Evolutionary conservation across 768 basidiomycete genomes (phyloP).

Genomic region (Symmetrospora coprosmae): DNA sequence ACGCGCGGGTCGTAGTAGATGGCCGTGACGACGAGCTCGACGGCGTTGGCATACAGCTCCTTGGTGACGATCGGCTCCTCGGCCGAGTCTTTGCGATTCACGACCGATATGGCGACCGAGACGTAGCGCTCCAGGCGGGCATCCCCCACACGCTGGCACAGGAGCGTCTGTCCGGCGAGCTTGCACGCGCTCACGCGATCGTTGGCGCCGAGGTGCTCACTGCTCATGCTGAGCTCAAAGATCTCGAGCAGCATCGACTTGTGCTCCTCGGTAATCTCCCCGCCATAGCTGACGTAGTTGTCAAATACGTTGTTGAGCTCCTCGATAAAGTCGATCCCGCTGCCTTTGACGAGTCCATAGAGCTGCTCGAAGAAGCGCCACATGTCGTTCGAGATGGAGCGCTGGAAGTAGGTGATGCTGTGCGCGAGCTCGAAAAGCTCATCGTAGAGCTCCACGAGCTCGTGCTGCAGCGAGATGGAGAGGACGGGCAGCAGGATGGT

Average conservation of each 20-base stretch:
- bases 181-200: slow-evolving; percentile 74
- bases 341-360: slow-evolving; percentile 65
- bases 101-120: slow-evolving; percentile 43
- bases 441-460: slow-evolving; percentile 59
- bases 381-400: slow-evolving; percentile 60
- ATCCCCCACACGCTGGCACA: slow-evolving; percentile 52
- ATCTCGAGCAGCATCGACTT: slow-evolving; percentile 68
- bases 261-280: slow-evolving; percentile 59
- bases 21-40: slow-evolving; percentile 68
- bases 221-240: slow-evolving; percentile 58
- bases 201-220: slow-evolving; percentile 60
- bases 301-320: slow-evolving; percentile 80
- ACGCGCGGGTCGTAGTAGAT: slow-evolving; percentile 71
- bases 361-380: slow-evolving; percentile 78
- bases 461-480: slow-evolving; percentile 58
- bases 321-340: slow-evolving; percentile 73
- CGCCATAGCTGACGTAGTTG: slow-evolving; percentile 75
- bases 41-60: slow-evolving; percentile 57
- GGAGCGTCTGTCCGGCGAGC: slow-evolving; percentile 63
- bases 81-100: slow-evolving; percentile 36
- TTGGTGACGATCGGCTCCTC: slow-evolving; percentile 45
- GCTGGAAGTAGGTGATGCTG: slow-evolving; percentile 65
- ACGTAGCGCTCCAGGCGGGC: slow-evolving; percentile 45
- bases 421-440: slow-evolving; percentile 77
- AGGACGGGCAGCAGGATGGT: slow-evolving; percentile 69